Percentiles rank a stretch among this genome's conserved stretches.
Evolutionary conservation across 169 alveolate genomes (phyloP).

Genomic region (Theileria equi): DNA sequence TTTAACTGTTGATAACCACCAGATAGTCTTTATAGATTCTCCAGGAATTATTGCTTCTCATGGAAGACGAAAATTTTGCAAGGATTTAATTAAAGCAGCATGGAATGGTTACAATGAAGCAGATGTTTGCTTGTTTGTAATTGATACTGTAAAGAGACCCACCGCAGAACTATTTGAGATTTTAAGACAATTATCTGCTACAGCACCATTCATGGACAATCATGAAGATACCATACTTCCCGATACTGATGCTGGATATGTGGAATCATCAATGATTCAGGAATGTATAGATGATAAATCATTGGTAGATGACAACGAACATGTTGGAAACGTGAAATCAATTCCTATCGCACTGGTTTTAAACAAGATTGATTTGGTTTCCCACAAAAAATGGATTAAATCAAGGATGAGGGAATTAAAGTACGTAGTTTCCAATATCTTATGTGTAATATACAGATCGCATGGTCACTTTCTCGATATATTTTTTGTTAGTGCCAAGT

Average conservation of each 20-base stretch:
- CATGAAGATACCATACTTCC: not conserved
- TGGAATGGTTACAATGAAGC: conserved; percentile 82
- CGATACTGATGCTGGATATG: not conserved
- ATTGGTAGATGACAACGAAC: not conserved
- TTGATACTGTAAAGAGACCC: conserved; percentile 82
- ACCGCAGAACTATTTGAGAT: conserved; percentile 70
- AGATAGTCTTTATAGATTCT: conserved; percentile 77
- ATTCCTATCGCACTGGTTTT: conserved; percentile 72
- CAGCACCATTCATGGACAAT: not conserved
- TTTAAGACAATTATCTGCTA: conserved; percentile 61
- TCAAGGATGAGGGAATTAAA: conserved; percentile 65
- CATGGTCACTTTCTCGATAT: conserved; percentile 78
- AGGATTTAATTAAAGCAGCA: conserved; percentile 79
- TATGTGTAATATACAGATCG: conserved; percentile 41
- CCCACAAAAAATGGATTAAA: conserved; percentile 73
- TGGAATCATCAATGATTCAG: not conserved
- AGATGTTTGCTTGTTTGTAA: conserved; percentile 77
- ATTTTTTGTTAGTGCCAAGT: conserved; percentile 79
- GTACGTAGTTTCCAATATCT: not conserved
- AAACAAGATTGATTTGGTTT: conserved; percentile 69
- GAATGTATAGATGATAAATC: not conserved
- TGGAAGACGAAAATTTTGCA: conserved; percentile 73
- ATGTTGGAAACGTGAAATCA: not conserved
- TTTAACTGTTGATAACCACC: conserved; percentile 71
- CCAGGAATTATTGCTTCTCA: conserved; percentile 84